Evolutionary conservation across 257 asterid genomes (phyloP), one percentile per base, ranked within the genome.

Genomic region (Gentiana straminea): DNA sequence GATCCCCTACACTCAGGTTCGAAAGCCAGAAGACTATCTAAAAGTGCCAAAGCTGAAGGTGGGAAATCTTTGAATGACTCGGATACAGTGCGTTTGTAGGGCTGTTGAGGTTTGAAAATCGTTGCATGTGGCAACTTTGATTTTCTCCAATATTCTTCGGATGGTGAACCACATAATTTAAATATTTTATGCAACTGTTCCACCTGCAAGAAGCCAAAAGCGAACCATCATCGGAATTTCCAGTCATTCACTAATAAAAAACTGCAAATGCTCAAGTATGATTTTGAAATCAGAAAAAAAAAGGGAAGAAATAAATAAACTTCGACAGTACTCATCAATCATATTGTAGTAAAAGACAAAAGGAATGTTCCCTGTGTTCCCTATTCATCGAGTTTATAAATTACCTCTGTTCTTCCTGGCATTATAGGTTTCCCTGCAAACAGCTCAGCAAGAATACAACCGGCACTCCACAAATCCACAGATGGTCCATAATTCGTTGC

Each of bases 341-440:
- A 24, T 24, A 24, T 24, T 24, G 24, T 24, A 24, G 24, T 24
- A 24, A 24, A 24, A 15, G 24, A 15, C 24, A 15, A 15, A 15
- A 15, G 24, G 24, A 15, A 24, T 24, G 24, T 33, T 52, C 61
- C 58, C 24, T 39, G n/a, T 11, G 13, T 8, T 13, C 59, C 45
- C 51, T n/a, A 10, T 32, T 33, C 55, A 13, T 35, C 6, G 46
- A 39, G 37, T 44, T n/a, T 11, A 7, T 39, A 65, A 2, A 39
- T 55, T 49, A 90, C 98, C 95, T 90, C 96, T 50, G 98, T 90
- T 69, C 96, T 90, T 65, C 96, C 98, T 0, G 96, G 91, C 94
- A 90, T 82, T 59, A 90, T 82, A 59, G 96, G 94, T 70, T 81
- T 86, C 45, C 96, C 94, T 5, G 84, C 78, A 61, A 78, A 82